These are phyloP conservation scores for Aspergillus nomiae DNA, from an alignment of 2,329 filamentous ascomycete species.

Conservation along the genomic window DNA sequence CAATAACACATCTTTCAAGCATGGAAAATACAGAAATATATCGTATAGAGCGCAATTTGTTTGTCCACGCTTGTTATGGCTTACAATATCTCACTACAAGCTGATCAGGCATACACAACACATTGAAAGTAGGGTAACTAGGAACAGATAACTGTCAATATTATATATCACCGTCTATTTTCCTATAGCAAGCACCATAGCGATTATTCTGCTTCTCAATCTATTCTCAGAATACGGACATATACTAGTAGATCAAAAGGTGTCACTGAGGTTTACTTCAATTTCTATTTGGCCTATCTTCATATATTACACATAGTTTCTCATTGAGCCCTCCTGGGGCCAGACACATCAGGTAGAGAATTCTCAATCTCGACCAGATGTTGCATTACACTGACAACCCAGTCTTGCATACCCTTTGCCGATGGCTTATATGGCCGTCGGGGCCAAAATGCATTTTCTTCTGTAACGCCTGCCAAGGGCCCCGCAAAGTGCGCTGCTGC, in stretches of 20 bases:
- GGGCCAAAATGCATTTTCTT: not conserved
- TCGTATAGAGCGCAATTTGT: too few species aligned
- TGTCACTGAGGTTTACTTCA: accelerated
- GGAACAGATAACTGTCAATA: too few species aligned
- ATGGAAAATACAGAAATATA: too few species aligned
- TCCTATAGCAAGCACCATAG: not conserved
- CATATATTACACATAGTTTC: not conserved
- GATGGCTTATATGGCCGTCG: not conserved
- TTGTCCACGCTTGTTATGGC: too few species aligned
- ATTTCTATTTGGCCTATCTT: not conserved
- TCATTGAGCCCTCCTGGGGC: not conserved
- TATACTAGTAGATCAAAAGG: too few species aligned
- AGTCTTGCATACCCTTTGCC: not conserved
- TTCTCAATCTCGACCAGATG: not conserved
- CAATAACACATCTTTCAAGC: not conserved
- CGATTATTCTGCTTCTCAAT: accelerated
- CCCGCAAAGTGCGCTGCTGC: not conserved
- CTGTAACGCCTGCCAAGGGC: not conserved
- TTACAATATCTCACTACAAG: too few species aligned
- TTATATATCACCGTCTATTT: not conserved
- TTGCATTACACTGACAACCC: not conserved
- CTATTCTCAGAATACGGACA: not conserved
- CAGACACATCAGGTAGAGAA: not conserved
- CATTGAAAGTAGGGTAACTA: too few species aligned
- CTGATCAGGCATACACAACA: too few species aligned